Conservation (phyloP, 148 eudicot species). For the Selenicereus undatus region DNA sequence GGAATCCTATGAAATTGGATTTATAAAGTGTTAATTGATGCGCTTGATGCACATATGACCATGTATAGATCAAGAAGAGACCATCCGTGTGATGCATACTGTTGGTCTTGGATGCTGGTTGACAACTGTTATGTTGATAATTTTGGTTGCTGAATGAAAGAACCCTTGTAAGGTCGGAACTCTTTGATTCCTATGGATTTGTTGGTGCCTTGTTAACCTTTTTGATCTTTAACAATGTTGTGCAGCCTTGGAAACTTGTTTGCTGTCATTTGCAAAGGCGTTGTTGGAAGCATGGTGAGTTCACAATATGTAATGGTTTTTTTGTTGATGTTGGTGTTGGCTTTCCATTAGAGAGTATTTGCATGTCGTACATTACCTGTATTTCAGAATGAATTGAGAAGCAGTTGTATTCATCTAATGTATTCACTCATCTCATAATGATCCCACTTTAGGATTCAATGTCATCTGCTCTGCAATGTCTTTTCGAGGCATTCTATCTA, state of each 20-base stretch:
- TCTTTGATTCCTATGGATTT: neutral
- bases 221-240: neutral
- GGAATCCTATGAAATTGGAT: no score
- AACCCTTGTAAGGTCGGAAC: no score
- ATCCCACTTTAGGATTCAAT: neutral
- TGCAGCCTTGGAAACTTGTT: neutral
- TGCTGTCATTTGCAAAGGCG: neutral
- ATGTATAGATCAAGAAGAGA: no score
- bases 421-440: neutral
- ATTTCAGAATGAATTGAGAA: neutral
- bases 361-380: neutral
- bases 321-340: neutral
- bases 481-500: neutral
- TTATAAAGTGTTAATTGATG: no score
- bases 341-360: neutral
- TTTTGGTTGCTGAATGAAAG: no score
- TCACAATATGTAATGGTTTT: neutral
- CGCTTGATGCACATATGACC: no score
- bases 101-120: no score
- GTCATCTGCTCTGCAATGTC: neutral
- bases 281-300: conserved; percentile 7
- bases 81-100: no score
- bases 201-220: neutral
- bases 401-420: neutral
- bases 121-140: no score